phyloP scores from a whole-genome alignment of 108 stramenopile species.

The Stephanodiscus minutulus region DNA sequence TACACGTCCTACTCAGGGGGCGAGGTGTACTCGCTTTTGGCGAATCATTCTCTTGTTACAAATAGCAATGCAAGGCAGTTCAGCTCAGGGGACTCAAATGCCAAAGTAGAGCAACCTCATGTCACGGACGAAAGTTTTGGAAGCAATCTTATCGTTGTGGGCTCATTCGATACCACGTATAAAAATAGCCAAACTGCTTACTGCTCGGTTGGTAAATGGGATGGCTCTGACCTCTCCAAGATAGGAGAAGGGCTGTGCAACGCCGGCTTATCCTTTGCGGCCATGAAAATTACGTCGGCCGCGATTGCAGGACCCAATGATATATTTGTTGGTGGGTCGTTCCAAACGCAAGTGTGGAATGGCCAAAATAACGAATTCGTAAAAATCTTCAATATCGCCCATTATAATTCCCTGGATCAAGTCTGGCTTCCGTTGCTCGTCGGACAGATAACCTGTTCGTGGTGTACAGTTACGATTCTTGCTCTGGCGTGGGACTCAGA shows the following conservation, averaged over 20 bases:
- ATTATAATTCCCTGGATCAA: conserved; percentile 81
- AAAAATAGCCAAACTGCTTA: conserved; percentile 92
- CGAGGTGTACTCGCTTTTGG: conserved; percentile 80
- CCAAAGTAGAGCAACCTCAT: conserved; percentile 42
- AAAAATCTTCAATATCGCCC: conserved; percentile 92
- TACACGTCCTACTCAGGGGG: conserved; percentile 90
- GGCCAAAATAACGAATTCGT: conserved; percentile 91
- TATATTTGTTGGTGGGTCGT: conserved; percentile 88
- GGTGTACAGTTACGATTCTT: conserved; percentile 90
- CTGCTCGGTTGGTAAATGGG: conserved; percentile 93
- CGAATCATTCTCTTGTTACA: conserved; percentile 71
- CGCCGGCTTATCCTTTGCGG: conserved; percentile 74
- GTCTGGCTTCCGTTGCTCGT: conserved; percentile 89
- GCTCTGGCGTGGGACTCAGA: conserved; percentile 92
- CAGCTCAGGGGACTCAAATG: conserved; percentile 25
- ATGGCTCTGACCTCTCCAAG: conserved; percentile 78
- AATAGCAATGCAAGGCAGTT: conserved; percentile 44
- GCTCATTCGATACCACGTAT: conserved; percentile 92
- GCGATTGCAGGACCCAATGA: conserved; percentile 84
- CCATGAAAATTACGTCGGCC: conserved; percentile 89
- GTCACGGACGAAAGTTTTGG: conserved; percentile 37
- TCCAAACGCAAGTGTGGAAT: conserved; percentile 95
- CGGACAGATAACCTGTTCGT: conserved; percentile 91
- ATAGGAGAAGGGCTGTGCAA: conserved; percentile 95
- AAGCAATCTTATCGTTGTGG: conserved; percentile 90